These are phyloP conservation scores for Sphagnum tenellum DNA, from an alignment of 225 moss, liverwort and hornwort species.

Conservation along the genomic window DNA sequence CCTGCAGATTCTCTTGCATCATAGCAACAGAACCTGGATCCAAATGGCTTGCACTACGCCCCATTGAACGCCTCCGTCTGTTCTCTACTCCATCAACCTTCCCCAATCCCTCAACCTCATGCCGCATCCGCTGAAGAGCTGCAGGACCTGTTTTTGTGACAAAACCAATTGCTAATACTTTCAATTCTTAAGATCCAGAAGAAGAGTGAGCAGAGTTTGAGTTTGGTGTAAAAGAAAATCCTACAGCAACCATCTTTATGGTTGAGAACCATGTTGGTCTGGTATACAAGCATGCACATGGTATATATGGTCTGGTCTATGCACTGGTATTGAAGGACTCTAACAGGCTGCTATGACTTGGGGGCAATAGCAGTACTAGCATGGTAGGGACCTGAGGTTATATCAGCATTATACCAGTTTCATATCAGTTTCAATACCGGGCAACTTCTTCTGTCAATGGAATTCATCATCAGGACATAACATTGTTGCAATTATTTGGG, in stretches of 20 bases:
- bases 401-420: background rate
- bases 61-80: conserved; percentile 32
- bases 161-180: background rate
- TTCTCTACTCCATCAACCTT: conserved; percentile 30
- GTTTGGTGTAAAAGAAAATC: no score
- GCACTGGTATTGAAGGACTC: background rate
- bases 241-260: no score
- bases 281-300: no score
- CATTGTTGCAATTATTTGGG: background rate
- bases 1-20: conserved; percentile 31
- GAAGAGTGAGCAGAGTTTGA: background rate
- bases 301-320: background rate
- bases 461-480: background rate
- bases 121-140: conserved; percentile 52
- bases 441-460: no score
- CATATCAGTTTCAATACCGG: no score
- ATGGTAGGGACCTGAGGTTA: no score
- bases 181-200: background rate
- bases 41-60: conserved; percentile 35
- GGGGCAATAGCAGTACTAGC: no score
- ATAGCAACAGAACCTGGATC: conserved; percentile 25
- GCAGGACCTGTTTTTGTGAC: conserved; percentile 28
- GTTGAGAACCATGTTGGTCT: no score
- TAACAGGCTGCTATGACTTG: no score
- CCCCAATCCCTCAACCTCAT: conserved; percentile 39